A percentile compares a stretch with the other conserved stretches of the same genome.
Conservation (phyloP, 2,329 filamentous ascomycete genomes). For the Xylaria sp. region DNA sequence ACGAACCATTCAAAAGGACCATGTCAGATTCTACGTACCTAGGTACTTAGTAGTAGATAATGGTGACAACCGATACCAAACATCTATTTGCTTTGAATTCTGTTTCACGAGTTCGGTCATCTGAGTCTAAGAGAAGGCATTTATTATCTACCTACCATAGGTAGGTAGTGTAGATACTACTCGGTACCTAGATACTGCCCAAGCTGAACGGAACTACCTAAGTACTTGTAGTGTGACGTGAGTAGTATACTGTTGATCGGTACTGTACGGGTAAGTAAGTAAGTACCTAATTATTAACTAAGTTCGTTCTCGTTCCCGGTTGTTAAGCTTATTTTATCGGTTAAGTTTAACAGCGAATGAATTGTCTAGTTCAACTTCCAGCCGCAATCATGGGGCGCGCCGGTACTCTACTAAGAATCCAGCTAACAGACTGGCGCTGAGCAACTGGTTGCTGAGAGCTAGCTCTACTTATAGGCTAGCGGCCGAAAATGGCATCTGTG, state of each 20-base stretch:
- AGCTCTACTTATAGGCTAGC: conserved; percentile 10
- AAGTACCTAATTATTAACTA: conserved; percentile 7
- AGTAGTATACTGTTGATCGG: not conserved
- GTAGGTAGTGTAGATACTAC: not conserved
- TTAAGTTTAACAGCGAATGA: conserved; percentile 18
- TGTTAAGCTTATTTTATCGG: conserved; percentile 37
- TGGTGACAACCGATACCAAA: too few relatives aligned
- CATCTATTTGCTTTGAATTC: too few relatives aligned
- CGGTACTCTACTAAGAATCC: conserved; percentile 27
- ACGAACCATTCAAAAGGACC: not conserved
- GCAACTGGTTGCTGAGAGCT: conserved; percentile 8
- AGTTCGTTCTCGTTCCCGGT: not conserved
- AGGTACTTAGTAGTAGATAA: too few relatives aligned
- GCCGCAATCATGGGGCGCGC: conserved; percentile 26
- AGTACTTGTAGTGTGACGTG: not conserved
- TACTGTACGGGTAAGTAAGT: not conserved
- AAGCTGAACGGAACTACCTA: not conserved
- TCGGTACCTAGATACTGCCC: not conserved
- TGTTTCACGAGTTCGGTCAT: too few relatives aligned
- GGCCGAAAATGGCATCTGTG: conserved; percentile 36
- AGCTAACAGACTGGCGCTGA: conserved; percentile 16
- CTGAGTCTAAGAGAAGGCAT: too few relatives aligned
- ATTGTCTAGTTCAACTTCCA: conserved; percentile 12
- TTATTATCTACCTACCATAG: too few relatives aligned
- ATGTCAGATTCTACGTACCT: too few relatives aligned